Evolutionary conservation across 2,329 filamentous ascomycete genomes (phyloP).

Genomic region (Sporothrix brunneoviolacea): DNA sequence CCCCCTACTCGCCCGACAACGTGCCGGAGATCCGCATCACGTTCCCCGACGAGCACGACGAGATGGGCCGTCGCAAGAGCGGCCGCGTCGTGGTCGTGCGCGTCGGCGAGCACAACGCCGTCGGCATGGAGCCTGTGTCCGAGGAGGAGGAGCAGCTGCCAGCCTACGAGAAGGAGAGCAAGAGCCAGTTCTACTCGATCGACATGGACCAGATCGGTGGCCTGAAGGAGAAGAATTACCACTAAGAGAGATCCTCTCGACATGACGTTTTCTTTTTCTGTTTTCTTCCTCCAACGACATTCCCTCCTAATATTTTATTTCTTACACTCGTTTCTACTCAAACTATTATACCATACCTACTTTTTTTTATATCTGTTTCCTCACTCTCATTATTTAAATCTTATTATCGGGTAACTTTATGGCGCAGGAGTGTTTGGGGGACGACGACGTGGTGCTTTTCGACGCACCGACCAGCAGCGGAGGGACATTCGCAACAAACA

Average conservation of each 20-base stretch:
- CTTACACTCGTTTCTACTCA: constrained; percentile 9
- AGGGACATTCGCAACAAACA: neutral
- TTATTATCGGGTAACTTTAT: neutral
- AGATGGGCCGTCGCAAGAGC: constrained; percentile 70
- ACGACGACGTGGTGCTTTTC: constrained; percentile 1
- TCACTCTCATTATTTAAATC: constrained; percentile 2
- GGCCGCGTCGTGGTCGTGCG: constrained; percentile 87
- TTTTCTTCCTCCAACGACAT: constrained; percentile 7
- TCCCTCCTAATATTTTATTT: neutral
- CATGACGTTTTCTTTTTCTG: neutral
- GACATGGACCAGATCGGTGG: constrained; percentile 94
- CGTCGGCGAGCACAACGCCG: constrained; percentile 70
- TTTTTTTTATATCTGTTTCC: neutral
- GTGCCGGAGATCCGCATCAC: constrained; percentile 97
- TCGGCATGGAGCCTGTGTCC: constrained; percentile 84
- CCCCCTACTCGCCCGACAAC: constrained; percentile 71
- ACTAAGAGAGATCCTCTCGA: constrained; percentile 17
- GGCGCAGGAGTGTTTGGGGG: constrained; percentile 9
- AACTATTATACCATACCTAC: constrained; percentile 1
- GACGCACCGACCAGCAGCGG: neutral
- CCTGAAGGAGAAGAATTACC: constrained; percentile 71
- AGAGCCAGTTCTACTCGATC: constrained; percentile 79
- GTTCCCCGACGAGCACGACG: constrained; percentile 92
- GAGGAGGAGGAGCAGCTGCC: constrained; percentile 74
- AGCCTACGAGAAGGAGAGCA: constrained; percentile 78